Evolutionary conservation across 805 yeast genomes (phyloP), one percentile per base, ranked within the genome.

Genomic region (Maudiozyma serrabonitensis): DNA sequence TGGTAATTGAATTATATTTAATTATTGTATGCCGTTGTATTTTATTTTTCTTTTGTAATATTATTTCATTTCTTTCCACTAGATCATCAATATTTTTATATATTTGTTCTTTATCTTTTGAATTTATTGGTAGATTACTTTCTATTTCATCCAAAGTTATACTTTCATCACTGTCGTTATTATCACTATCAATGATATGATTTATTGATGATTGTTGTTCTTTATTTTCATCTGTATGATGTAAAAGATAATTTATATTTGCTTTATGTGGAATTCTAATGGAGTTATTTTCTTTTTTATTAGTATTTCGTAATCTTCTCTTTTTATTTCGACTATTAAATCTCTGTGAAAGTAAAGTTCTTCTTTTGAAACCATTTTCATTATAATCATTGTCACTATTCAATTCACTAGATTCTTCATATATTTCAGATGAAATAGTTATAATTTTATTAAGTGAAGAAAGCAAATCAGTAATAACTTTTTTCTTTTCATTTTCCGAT

Each of bases 91-190:
- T 47, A 6, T 39, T 37, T 15, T 19, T 31, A 28, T 47, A 41
- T 12, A 50, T 37, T 18, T 43, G 43, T 16, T 45, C 34, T 23
- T 21, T 34, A 28, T 46, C 39, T 13, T 28, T 32, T 13, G 34
- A 41, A 25, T 18, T 43, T 13, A 50, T 9, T 12, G 50, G 49
- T 23, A 50, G 15, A 32, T 45, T 15, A 19, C 32, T n/a, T 4
- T 23, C 45, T n/a, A 50, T 50, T 31, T 50, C 53, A 6, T 47
- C 42, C 7, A 11, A 19, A 4, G 48, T 42, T n/a, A 50, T 47
- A n/a, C 16, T 16, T 7, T 46, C 26, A 21, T 47, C 45, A 9
- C 34, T 39, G 8, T 34, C 34, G 2, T 8, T 46, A 21, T 19
- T 42, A 19, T 40, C 46, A 2, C 7, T 21, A 15, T 32, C 46